Evolutionary conservation across 1,284 basidiomycete species (phyloP), one percentile per base, ranked within the genome.

Genomic region (Ceratobasidium sp.): DNA sequence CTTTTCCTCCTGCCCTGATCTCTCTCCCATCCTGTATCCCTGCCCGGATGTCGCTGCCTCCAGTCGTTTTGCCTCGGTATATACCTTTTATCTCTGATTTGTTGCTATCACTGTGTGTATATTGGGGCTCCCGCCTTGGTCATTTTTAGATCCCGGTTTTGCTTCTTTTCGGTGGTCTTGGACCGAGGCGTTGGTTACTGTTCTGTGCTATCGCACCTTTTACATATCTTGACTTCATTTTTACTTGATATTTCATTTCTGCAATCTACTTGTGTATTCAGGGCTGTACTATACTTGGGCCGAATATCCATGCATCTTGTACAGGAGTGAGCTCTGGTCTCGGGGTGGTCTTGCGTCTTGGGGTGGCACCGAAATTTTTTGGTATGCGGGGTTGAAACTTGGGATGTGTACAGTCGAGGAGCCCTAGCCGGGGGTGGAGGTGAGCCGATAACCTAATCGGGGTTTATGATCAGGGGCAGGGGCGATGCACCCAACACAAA

Each of bases 201-300:
- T 32, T 36, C 36, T 39, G 58, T 30, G 55, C 34, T 58, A 34
- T 60, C 55, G 32, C 55, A 58, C 23, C 16, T 58, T 14, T 58
- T 36, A 21, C 36, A 41, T 41, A 58, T 36, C 32, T 5, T 45
- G 43, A 10, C 43, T 45, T 45, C 43, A 12, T 39, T 58, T 34
- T 36, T 58, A 36, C 36, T 58, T 30, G 32, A 58, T 58, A 36
- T 61, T 61, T 43, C 41, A 18, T 45, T 45, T 26, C 59, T n/a
- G 1, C 28, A 23, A 30, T 58, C 28, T 39, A 41, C 36, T 67
- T 18, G 62, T 67, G 62, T 67, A 67, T 67, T 30, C 21, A 67
- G 62, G 58, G 30, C 50, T 67, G 62, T 67, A 67, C 48, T 67
- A 67, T 67, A 67, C 32, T 53, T 28, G 48, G 45, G 60, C 32